Evolutionary conservation across 345 rosid genomes (phyloP), one percentile per base, ranked within the genome.

Genomic region (Geranium brycei): DNA sequence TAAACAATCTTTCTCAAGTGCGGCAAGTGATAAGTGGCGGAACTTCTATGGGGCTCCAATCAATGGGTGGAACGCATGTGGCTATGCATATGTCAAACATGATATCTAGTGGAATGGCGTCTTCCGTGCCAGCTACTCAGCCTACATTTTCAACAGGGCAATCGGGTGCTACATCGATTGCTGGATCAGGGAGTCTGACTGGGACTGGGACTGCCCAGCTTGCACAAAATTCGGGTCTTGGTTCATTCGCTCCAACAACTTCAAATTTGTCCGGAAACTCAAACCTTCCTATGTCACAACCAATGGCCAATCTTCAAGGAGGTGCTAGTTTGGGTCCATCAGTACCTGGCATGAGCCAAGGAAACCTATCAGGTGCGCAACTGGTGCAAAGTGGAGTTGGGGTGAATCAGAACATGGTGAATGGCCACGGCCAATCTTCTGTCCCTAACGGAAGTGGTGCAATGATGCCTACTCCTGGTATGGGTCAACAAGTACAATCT

Each of bases 21-120:
- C 80, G 96, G 38, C 89, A 88, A 77, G 90, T 80, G 67, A 87
- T 86, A 73, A 80, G 84, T 13, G 97, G 90, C 72, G 99, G 97
- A 71, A 80, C 90, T 69, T 89, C 98, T n/a, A 76, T 81, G 4
- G 89, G 86, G 63, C 86, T 79, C 56, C 86, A 70, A 59, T 80
- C 95, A 57, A 81, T 86, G 75, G 91, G 84, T 75, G 92, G 80
- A 77, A 86, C 85, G 71, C 82, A 92, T 40, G 88, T 93, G 69
- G 91, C 87, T 68, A 81, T 90, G 95, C 99, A 86, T 78, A 84
- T 90, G 91, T 88, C 97, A 62, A 90, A 84, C 77, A 87, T 90
- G 99, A 88, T 93, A 75, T 88, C 97, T 65, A 86, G 86, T 75
- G 92, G 95, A 81, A 87, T 83, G 83, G 79, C 84, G 64, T 81